These are phyloP conservation scores for Trypanosoma cruzi DNA, from an alignment of 208 protist species.

Conservation along the genomic window DNA sequence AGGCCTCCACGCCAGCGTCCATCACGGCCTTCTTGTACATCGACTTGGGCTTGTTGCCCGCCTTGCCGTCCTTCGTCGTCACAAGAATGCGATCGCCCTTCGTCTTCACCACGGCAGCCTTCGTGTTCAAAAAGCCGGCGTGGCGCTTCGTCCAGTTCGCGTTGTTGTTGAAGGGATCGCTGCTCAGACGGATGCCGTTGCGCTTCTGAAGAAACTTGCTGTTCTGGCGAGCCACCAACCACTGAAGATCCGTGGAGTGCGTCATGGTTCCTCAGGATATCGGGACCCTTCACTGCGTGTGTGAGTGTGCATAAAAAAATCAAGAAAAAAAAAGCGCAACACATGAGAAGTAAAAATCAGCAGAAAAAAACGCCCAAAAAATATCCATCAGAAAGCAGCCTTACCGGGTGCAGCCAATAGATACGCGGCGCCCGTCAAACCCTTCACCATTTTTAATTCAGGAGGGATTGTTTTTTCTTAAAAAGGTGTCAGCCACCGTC, in stretches of 20 bases:
- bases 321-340: background rate
- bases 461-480: background rate
- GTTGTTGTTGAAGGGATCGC: constrained; percentile 90
- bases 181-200: constrained; percentile 76
- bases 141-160: constrained; percentile 90
- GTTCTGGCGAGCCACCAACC: constrained; percentile 81
- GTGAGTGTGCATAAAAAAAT: background rate
- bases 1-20: constrained; percentile 75
- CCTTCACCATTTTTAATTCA: too few relatives aligned
- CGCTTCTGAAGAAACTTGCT: constrained; percentile 89
- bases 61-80: constrained; percentile 71
- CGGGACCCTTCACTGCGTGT: background rate
- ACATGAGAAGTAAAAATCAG: too few relatives aligned
- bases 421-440: too few relatives aligned
- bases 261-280: constrained; percentile 44
- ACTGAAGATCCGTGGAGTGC: constrained; percentile 89
- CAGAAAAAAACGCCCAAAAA: too few relatives aligned
- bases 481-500: background rate
- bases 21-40: constrained; percentile 71
- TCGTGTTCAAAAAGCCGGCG: constrained; percentile 74
- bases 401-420: too few relatives aligned
- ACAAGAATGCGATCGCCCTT: constrained; percentile 68
- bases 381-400: too few relatives aligned
- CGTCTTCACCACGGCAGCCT: constrained; percentile 73
- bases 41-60: constrained; percentile 81